A percentile compares a stretch with the other conserved stretches of the same genome.
These are phyloP conservation scores for Trichoderma oligosporum DNA, from an alignment of 2,329 filamentous ascomycete species.

Conservation along the genomic window DNA sequence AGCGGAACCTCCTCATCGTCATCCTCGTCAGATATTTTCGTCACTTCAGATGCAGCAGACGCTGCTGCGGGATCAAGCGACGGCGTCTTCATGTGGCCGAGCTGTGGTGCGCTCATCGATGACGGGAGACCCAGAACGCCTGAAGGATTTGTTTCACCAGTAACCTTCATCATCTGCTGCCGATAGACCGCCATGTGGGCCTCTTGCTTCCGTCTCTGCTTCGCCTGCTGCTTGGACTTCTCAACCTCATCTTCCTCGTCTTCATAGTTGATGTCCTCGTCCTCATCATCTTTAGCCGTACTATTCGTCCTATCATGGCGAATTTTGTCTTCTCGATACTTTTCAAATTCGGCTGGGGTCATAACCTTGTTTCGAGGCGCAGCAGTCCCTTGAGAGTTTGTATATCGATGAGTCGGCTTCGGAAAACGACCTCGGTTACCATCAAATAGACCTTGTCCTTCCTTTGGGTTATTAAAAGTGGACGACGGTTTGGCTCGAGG, in stretches of 20 bases:
- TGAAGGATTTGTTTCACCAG: conserved; percentile 61
- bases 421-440: conserved; percentile 40
- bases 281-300: conserved; percentile 55
- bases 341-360: conserved; percentile 84
- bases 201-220: conserved; percentile 81
- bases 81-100: conserved; percentile 40
- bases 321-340: conserved; percentile 71
- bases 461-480: conserved; percentile 26
- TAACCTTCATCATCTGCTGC: conserved; percentile 96
- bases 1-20: conserved; percentile 88
- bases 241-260: conserved; percentile 78
- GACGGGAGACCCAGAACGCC: conserved; percentile 54
- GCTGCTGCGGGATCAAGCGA: conserved; percentile 37
- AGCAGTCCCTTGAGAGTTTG: conserved; percentile 30
- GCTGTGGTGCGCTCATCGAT: conserved; percentile 61
- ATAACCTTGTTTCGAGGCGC: conserved; percentile 70
- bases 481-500: conserved; percentile 29
- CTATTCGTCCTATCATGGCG: conserved; percentile 46
- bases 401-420: conserved; percentile 36
- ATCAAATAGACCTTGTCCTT: conserved; percentile 54
- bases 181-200: conserved; percentile 86
- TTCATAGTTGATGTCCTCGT: conserved; percentile 62
- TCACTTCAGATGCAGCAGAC: neutral
- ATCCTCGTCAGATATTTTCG: conserved; percentile 67
- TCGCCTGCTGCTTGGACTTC: conserved; percentile 66